A percentile compares a stretch with the other conserved stretches of the same genome.
phyloP scores from a whole-genome alignment of 768 basidiomycete species.

The Rhodotorula diobovata region DNA sequence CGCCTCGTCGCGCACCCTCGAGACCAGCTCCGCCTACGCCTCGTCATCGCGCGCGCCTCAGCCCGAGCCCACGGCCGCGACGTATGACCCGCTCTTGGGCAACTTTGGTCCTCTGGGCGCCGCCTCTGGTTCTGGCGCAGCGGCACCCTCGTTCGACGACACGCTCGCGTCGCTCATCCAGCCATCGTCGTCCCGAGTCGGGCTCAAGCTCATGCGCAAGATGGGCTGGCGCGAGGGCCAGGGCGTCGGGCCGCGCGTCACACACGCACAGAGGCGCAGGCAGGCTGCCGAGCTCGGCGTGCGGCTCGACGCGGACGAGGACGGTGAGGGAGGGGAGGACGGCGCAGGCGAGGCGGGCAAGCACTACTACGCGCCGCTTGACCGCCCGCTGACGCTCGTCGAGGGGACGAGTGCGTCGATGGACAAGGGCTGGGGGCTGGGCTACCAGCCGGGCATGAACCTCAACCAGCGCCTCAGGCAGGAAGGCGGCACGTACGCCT shows the following conservation, averaged over 20 bases:
- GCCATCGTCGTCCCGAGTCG: slow-evolving; percentile 70
- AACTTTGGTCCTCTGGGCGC: slow-evolving; percentile 10
- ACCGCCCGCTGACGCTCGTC: slow-evolving; percentile 62
- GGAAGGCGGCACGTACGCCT: neutral
- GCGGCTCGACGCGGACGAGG: slow-evolving; percentile 51
- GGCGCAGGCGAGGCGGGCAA: slow-evolving; percentile 79
- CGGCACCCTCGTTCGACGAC: slow-evolving; percentile 40
- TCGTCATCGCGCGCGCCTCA: slow-evolving; percentile 46
- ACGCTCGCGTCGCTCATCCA: slow-evolving; percentile 68
- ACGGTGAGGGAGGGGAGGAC: slow-evolving; percentile 16
- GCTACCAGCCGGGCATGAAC: slow-evolving; percentile 61
- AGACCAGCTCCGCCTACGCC: slow-evolving; percentile 65
- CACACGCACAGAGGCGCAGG: slow-evolving; percentile 65
- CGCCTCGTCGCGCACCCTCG: slow-evolving; percentile 66
- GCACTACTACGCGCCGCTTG: slow-evolving; percentile 78
- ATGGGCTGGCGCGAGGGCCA: slow-evolving; percentile 94
- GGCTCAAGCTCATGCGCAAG: slow-evolving; percentile 79
- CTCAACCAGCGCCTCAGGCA: slow-evolving; percentile 7
- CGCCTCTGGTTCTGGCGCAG: neutral
- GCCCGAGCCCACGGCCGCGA: slow-evolving; percentile 9
- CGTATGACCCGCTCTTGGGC: slow-evolving; percentile 35
- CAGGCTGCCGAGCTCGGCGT: slow-evolving; percentile 46
- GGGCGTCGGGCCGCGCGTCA: slow-evolving; percentile 85
- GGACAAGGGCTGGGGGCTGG: slow-evolving; percentile 74
- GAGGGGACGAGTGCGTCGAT: slow-evolving; percentile 54